Conservation (phyloP, 192 early-diverging fungal species). For the Podila verticillata region DNA sequence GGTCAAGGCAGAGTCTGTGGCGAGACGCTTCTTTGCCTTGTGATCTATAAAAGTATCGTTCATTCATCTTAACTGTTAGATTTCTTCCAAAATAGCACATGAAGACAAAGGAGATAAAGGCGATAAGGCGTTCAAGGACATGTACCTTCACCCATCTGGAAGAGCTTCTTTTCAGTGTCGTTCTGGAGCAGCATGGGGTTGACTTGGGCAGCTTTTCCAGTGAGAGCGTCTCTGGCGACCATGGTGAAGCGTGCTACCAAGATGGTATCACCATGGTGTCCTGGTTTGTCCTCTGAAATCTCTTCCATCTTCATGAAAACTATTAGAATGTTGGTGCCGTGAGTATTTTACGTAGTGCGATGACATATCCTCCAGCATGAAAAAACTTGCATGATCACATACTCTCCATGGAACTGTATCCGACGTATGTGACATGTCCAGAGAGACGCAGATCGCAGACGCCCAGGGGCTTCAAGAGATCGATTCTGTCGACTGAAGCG, state of each 20-base stretch:
- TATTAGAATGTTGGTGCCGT: conserved; percentile 5
- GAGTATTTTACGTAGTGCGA: no score
- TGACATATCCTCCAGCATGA: neutral
- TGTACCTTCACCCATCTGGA: conserved; percentile 68
- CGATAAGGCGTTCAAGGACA: neutral
- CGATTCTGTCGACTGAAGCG: conserved; percentile 87
- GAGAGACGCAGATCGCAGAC: conserved; percentile 76
- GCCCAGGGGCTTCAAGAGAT: conserved; percentile 68
- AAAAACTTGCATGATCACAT: neutral
- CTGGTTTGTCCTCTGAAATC: conserved; percentile 35
- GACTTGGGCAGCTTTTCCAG: conserved; percentile 71
- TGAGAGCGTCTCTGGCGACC: conserved; percentile 80
- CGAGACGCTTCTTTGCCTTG: conserved; percentile 59
- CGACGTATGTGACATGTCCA: conserved; percentile 85
- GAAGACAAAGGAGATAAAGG: no score
- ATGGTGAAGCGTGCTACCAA: conserved; percentile 91
- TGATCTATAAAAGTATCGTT: conserved; percentile 33
- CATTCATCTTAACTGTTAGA: neutral
- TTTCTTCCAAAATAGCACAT: no score
- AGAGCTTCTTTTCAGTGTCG: conserved; percentile 76
- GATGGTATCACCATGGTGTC: conserved; percentile 58
- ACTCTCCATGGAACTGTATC: conserved; percentile 86
- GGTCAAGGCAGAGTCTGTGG: conserved; percentile 54
- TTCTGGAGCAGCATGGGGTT: conserved; percentile 77
- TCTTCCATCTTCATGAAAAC: conserved; percentile 73